Evolutionary conservation across 345 rosid species (phyloP).

Genomic region (Alliaria petiolata): DNA sequence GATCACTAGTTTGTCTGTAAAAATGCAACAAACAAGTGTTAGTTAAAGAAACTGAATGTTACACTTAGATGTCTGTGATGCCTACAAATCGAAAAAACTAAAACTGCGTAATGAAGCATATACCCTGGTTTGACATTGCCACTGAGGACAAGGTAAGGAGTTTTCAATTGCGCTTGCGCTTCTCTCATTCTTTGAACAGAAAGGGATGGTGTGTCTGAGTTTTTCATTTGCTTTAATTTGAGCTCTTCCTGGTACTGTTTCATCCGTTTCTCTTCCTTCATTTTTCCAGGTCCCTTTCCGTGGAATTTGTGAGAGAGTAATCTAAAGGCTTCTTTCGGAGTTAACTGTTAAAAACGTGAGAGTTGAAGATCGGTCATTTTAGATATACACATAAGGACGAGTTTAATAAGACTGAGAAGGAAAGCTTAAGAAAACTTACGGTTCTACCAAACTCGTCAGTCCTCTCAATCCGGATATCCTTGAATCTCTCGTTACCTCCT

Average conservation of each 20-base stretch:
- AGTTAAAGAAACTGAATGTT: not conserved
- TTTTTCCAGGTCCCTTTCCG: slow-evolving; percentile 97
- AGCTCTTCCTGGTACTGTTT: slow-evolving; percentile 88
- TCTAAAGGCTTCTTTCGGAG: slow-evolving; percentile 93
- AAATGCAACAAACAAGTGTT: slow-evolving; percentile 11
- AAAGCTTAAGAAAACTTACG: slow-evolving; percentile 50
- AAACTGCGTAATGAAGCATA: slow-evolving; percentile 7
- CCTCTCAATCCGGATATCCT: slow-evolving; percentile 84
- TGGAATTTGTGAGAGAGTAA: slow-evolving; percentile 87
- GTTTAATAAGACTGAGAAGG: not conserved
- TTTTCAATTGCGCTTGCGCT: slow-evolving; percentile 79
- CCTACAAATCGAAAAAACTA: not conserved
- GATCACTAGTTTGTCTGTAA: slow-evolving; percentile 89
- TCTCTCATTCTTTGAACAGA: slow-evolving; percentile 97
- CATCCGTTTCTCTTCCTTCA: slow-evolving; percentile 95
- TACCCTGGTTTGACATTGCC: slow-evolving; percentile 98
- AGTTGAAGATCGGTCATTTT: not conserved
- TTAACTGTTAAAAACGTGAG: slow-evolving; percentile 48
- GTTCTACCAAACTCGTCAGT: slow-evolving; percentile 94
- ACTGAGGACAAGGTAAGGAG: slow-evolving; percentile 95
- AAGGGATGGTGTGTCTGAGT: slow-evolving; percentile 86
- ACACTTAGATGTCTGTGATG: not conserved
- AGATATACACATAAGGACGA: not conserved
- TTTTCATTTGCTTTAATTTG: slow-evolving; percentile 97
- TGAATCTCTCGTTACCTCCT: slow-evolving; percentile 44